Evolutionary conservation across 2,329 filamentous ascomycete species (phyloP).

Genomic region (Dactylellina sp.): DNA sequence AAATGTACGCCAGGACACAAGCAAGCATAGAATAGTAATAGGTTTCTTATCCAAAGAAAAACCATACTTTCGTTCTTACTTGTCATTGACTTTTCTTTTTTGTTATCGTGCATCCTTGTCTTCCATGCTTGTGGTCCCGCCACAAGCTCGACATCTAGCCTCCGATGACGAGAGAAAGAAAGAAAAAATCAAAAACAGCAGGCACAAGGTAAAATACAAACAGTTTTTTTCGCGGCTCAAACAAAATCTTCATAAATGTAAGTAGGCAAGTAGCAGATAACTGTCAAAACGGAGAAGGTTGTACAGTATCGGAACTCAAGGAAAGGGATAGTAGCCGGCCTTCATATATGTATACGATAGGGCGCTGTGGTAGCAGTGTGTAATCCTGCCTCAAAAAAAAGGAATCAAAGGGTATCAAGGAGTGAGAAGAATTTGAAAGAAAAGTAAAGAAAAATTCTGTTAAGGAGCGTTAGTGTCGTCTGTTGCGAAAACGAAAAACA

Average conservation of each 20-base stretch:
- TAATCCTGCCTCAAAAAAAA: constrained; percentile 36
- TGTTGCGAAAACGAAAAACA: constrained; percentile 2
- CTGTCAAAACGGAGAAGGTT: too few relatives aligned
- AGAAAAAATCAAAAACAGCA: too few relatives aligned
- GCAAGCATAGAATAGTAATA: too few relatives aligned
- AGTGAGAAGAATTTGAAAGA: constrained; percentile 11
- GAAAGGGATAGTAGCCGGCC: constrained; percentile 11
- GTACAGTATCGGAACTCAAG: background rate
- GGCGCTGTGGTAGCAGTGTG: constrained; percentile 35
- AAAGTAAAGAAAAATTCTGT: background rate
- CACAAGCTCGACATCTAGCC: background rate
- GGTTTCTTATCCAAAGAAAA: too few relatives aligned
- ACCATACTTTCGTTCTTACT: too few relatives aligned
- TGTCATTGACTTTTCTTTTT: background rate
- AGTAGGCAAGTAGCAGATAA: constrained; percentile 9
- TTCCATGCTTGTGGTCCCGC: background rate
- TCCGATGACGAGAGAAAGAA: background rate
- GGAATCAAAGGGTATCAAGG: constrained; percentile 26
- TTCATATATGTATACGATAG: constrained; percentile 1
- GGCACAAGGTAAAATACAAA: background rate
- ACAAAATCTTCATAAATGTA: constrained; percentile 1
- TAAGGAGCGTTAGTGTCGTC: constrained; percentile 9
- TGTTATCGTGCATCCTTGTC: background rate
- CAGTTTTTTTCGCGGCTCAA: background rate
- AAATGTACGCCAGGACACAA: background rate